Evolutionary conservation across 139 green algal species (phyloP).

Genomic region (Chlamydomonas incerta): DNA sequence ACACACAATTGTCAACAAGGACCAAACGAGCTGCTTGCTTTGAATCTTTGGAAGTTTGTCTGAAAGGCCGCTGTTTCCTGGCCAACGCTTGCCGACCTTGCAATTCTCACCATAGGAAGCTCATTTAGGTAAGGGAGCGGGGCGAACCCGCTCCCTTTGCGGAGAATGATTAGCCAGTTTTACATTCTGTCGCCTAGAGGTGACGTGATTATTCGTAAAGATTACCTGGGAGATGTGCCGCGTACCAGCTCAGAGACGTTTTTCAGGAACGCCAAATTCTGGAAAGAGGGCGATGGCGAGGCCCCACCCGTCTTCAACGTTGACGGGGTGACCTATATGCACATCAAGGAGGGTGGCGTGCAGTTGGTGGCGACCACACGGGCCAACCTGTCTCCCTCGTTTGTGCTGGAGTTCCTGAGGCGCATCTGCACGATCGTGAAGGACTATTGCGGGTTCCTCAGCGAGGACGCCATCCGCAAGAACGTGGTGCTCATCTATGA

Average conservation of each 20-base stretch:
- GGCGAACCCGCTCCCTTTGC: too few relatives aligned
- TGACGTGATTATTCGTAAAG: constrained; percentile 92
- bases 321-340: constrained; percentile 96
- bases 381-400: constrained; percentile 88
- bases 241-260: constrained; percentile 88
- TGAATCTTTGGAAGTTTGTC: too few relatives aligned
- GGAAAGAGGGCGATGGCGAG: constrained; percentile 80
- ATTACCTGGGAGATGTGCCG: constrained; percentile 91
- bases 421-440: constrained; percentile 91
- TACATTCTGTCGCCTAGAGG: constrained; percentile 92
- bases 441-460: constrained; percentile 74
- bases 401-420: constrained; percentile 94
- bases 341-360: constrained; percentile 89
- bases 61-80: too few relatives aligned
- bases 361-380: constrained; percentile 91
- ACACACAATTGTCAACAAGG: too few relatives aligned
- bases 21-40: too few relatives aligned
- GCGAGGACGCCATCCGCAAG: constrained; percentile 93
- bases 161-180: constrained; percentile 82
- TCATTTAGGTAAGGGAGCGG: too few relatives aligned
- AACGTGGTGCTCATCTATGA: constrained; percentile 99
- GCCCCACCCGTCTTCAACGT: constrained; percentile 92
- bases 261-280: constrained; percentile 91
- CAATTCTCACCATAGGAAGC: too few relatives aligned
- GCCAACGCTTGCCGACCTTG: too few relatives aligned